Evolutionary conservation across 371 early-diverging fungal genomes (phyloP).

Genomic region (Mortierella sp.): DNA sequence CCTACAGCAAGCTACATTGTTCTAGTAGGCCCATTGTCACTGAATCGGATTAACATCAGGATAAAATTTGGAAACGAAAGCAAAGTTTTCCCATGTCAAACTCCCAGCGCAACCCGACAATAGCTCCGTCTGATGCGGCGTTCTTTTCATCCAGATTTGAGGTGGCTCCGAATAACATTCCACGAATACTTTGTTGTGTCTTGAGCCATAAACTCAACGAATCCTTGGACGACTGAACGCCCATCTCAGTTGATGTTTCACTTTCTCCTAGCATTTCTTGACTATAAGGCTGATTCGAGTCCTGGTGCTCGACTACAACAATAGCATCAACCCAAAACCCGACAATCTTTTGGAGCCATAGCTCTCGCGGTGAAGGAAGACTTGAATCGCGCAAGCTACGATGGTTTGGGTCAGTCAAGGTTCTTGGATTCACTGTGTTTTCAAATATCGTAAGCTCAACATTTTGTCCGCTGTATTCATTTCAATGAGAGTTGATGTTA

Average conservation of each 20-base stretch:
- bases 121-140: conserved; percentile 18
- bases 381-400: too few relatives aligned
- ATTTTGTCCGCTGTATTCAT: conserved; percentile 21
- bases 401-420: not conserved
- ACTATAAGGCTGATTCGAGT: not conserved
- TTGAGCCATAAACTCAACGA: conserved; percentile 21
- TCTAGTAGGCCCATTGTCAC: not conserved
- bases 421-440: not conserved
- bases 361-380: conserved; percentile 20
- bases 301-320: not conserved
- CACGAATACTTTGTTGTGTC: conserved; percentile 15
- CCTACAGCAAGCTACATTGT: not conserved
- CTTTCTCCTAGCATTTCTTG: not conserved
- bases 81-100: not conserved
- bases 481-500: too few relatives aligned
- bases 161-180: not conserved
- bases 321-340: conserved; percentile 34
- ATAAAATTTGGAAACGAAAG: not conserved
- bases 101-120: conserved; percentile 27
- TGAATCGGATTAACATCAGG: not conserved
- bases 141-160: not conserved
- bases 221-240: not conserved
- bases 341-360: conserved; percentile 31
- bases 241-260: not conserved
- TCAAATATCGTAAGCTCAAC: conserved; percentile 26